These are phyloP conservation scores for Penicillium polonicum DNA, from an alignment of 2,329 filamentous ascomycete genomes.

Conservation along the genomic window DNA sequence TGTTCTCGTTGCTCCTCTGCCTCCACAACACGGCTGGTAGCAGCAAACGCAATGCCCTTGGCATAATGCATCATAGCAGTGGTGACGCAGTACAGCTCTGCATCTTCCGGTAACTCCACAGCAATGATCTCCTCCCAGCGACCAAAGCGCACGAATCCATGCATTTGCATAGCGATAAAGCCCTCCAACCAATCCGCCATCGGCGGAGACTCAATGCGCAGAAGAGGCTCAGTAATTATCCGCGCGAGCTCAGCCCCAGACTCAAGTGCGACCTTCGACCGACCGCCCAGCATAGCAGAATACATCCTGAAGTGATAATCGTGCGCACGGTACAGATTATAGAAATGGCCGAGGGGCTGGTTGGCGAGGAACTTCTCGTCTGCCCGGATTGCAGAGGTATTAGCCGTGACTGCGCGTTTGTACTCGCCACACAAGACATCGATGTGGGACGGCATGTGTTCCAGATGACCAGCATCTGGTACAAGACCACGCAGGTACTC, in stretches of 20 bases:
- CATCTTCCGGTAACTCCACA: slow-evolving; percentile 57
- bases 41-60: slow-evolving; percentile 65
- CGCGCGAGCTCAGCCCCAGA: slow-evolving; percentile 59
- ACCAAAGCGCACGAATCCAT: slow-evolving; percentile 72
- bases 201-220: slow-evolving; percentile 54
- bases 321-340: slow-evolving; percentile 72
- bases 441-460: slow-evolving; percentile 76
- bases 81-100: slow-evolving; percentile 64
- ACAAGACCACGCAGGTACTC: slow-evolving; percentile 63
- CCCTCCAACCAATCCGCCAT: slow-evolving; percentile 81
- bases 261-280: slow-evolving; percentile 61
- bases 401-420: slow-evolving; percentile 63
- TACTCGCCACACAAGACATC: slow-evolving; percentile 74
- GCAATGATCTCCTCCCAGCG: slow-evolving; percentile 67
- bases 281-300: slow-evolving; percentile 72
- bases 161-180: slow-evolving; percentile 65
- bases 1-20: slow-evolving; percentile 53
- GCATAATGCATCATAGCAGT: slow-evolving; percentile 69
- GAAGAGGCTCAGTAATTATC: slow-evolving; percentile 62
- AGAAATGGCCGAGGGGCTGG: slow-evolving; percentile 65
- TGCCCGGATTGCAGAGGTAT: slow-evolving; percentile 64
- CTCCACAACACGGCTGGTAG: slow-evolving; percentile 53
- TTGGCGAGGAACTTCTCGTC: slow-evolving; percentile 65
- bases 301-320: slow-evolving; percentile 75
- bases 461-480: slow-evolving; percentile 68